These are phyloP conservation scores for Cajanus cajan DNA, from an alignment of 306 rosid species.

Conservation along the genomic window DNA sequence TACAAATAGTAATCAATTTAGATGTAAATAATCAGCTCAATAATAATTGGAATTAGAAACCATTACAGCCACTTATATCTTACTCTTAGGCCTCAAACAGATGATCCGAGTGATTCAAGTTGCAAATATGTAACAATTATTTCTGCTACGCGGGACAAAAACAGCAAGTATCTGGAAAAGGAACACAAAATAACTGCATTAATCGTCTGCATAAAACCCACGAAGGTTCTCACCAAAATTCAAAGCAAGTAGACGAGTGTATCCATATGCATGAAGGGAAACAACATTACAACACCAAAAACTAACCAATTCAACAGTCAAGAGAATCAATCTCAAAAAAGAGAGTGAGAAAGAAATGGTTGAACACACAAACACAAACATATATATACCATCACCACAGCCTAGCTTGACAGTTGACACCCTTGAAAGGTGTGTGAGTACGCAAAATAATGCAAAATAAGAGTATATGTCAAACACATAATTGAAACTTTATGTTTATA, in stretches of 20 bases:
- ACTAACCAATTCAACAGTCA: not conserved
- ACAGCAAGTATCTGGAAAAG: not conserved
- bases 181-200: not conserved
- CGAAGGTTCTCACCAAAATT: not conserved
- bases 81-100: not conserved
- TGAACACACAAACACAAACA: too few relatives aligned
- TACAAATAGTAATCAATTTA: too few relatives aligned
- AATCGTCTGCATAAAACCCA: not conserved
- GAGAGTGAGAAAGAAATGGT: too few relatives aligned
- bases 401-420: too few relatives aligned
- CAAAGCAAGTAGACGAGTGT: too few relatives aligned
- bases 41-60: not conserved
- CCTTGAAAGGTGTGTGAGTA: too few relatives aligned
- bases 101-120: slow-evolving; percentile 13
- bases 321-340: too few relatives aligned
- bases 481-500: too few relatives aligned
- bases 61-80: not conserved
- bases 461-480: too few relatives aligned
- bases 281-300: not conserved
- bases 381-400: too few relatives aligned
- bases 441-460: too few relatives aligned
- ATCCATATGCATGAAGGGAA: not conserved
- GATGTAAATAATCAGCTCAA: too few relatives aligned
- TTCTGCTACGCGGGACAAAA: not conserved
- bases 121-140: not conserved